phyloP scores from a whole-genome alignment of 345 rosid species.

The Lepidium africanum region DNA sequence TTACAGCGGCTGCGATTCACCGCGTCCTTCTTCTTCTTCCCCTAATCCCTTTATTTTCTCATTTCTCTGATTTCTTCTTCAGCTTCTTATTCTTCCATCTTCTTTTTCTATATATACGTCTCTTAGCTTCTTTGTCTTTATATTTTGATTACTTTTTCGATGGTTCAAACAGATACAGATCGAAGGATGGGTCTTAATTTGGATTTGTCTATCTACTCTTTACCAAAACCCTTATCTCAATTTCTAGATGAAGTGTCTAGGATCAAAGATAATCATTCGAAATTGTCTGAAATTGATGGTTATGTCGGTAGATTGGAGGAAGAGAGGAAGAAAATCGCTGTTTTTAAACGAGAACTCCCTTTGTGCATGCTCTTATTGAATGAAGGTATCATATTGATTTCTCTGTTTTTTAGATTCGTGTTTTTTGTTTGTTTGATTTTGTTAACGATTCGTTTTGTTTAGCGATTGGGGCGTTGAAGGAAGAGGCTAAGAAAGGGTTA shows the following conservation, averaged over 20 bases:
- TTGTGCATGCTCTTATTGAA: constrained; percentile 60
- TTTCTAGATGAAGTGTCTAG: constrained; percentile 41
- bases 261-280: constrained; percentile 31
- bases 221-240: constrained; percentile 42
- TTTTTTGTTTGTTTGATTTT: neutral
- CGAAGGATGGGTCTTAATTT: constrained; percentile 54
- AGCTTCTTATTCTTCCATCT: constrained; percentile 13
- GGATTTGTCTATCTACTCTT: constrained; percentile 45
- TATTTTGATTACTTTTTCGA: constrained; percentile 21
- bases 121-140: constrained; percentile 20
- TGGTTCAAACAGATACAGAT: constrained; percentile 28
- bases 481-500: constrained; percentile 33
- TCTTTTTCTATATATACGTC: constrained; percentile 23
- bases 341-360: constrained; percentile 75
- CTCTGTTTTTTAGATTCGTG: neutral
- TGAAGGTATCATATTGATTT: constrained; percentile 37
- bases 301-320: constrained; percentile 49
- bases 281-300: constrained; percentile 38
- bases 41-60: constrained; percentile 27
- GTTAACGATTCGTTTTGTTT: neutral
- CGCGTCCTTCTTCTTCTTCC: constrained; percentile 38
- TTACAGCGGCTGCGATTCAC: constrained; percentile 22
- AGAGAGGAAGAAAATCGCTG: constrained; percentile 64
- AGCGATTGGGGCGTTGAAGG: constrained; percentile 58
- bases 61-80: neutral